Percentiles rank a stretch among this genome's conserved stretches.
phyloP scores from a whole-genome alignment of 768 basidiomycete species.

The Termitomyces sp. region DNA sequence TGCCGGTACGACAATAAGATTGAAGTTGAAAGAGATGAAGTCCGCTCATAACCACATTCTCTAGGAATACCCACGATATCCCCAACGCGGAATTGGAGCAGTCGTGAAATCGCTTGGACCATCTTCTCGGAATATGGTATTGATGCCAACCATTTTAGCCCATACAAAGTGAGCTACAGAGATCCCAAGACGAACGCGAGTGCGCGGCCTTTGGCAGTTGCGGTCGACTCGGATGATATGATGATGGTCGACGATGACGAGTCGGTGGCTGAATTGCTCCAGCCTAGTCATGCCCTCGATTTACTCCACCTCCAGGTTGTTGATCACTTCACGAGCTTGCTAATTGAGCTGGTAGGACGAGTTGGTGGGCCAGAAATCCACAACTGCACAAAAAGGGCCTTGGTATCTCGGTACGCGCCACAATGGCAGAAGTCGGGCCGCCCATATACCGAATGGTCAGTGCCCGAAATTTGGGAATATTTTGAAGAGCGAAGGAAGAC shows the following conservation, averaged over 20 bases:
- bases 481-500: conserved; percentile 36
- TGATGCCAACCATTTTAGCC: conserved; percentile 34
- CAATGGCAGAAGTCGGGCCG: conserved; percentile 33
- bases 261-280: conserved; percentile 26
- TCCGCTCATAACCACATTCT: background rate
- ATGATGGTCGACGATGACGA: conserved; percentile 64
- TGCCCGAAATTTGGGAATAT: conserved; percentile 54
- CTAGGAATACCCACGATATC: conserved; percentile 32
- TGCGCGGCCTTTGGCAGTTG: conserved; percentile 5
- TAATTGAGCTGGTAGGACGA: conserved; percentile 52
- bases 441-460: conserved; percentile 45
- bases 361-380: conserved; percentile 45
- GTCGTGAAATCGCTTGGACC: conserved; percentile 44
- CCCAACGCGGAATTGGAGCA: conserved; percentile 38
- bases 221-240: conserved; percentile 32
- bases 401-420: conserved; percentile 55
- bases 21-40: conserved; percentile 7
- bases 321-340: conserved; percentile 60
- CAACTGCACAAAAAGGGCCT: conserved; percentile 22
- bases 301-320: conserved; percentile 64
- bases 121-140: conserved; percentile 36
- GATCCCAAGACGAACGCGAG: conserved; percentile 17
- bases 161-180: conserved; percentile 33
- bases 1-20: conserved; percentile 20
- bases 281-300: conserved; percentile 56